Base-by-base conservation (phyloP, 2,329 filamentous ascomycete species). In the Sarocladium oryzae region DNA sequence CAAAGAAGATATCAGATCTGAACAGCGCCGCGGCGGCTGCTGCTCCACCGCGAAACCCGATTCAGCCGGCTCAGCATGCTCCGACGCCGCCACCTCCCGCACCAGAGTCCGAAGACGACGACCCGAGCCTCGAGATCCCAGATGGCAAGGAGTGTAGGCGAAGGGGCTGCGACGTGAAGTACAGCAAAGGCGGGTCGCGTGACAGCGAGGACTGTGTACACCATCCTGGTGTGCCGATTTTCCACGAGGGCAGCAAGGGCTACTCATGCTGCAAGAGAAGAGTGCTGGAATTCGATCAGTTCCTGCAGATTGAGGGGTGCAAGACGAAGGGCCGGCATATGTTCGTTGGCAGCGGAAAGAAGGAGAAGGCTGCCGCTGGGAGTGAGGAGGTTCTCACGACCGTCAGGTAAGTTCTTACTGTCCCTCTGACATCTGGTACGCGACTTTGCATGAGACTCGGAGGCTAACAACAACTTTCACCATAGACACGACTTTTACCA, bases 161-260 rank as follows among this genome's bases (percentile, higher is more conserved):
- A 59, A 84, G 81, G 63, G 84, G 79, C 3, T 99, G 93, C 66
- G 82, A 81, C 10, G 72, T 71, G 15, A 75, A 71, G 36, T 95
- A 90, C 68, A 77, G 76, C 52, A 79, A 78, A 55, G 79, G 79
- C 0, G 65, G 73, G 38, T 68, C 72, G 30, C 74, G 88, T 57
- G 82, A 86, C 28, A 79, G 75, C 1, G 91, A 96, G 73, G 76
- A 81, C 55, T 99, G 93, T 65, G 77, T 88, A 43, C 85, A 95
- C 63, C 93, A 99, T 69, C 91, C 93, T 0, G 93, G 93, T 4
- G 82, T 79, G 20, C 89, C 93, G 21, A 85, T 99, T 58, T 99
- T 99, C 72, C 93, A 99, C 67, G 93, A 99, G 73, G 93, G 93
- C 32, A 95, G 89, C 72, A 99, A 99, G 74, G 93, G 93, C 1